These are phyloP conservation scores for Arthrobotrys musiformis DNA, from an alignment of 2,329 filamentous ascomycete genomes.

Conservation along the genomic window DNA sequence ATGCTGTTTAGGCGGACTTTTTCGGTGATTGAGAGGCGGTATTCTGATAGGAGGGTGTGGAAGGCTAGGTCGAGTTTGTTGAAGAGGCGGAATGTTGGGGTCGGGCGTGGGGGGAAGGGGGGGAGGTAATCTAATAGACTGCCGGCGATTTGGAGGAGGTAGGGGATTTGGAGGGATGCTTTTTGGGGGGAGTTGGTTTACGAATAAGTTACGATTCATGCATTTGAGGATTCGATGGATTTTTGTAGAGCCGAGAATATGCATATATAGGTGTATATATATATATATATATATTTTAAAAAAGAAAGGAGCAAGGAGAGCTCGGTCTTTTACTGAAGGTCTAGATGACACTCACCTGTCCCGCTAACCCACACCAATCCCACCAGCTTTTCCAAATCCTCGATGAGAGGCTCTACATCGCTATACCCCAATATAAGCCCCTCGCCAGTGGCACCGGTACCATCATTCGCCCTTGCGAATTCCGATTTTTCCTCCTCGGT, in stretches of 20 bases:
- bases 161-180: conserved; percentile 50
- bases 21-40: conserved; percentile 40
- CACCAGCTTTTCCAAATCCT: conserved; percentile 39
- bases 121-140: conserved; percentile 49
- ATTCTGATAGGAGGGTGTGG: conserved; percentile 35
- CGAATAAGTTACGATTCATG: not conserved
- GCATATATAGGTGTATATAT: no score
- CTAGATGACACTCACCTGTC: conserved; percentile 42
- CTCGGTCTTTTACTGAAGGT: no score
- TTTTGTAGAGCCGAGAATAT: no score
- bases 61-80: conserved; percentile 54
- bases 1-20: conserved; percentile 51
- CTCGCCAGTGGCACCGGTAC: not conserved
- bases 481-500: conserved; percentile 45
- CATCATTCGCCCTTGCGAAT: not conserved
- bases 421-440: conserved; percentile 46
- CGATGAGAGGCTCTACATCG: conserved; percentile 47
- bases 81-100: conserved; percentile 46
- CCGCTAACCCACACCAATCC: conserved; percentile 51
- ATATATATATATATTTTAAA: no score
- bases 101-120: conserved; percentile 40
- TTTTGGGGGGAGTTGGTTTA: not conserved
- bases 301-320: no score
- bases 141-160: conserved; percentile 43
- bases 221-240: not conserved